Percentiles rank a stretch among this genome's conserved stretches.
Conservation (phyloP, 139 green algal genomes). For the Asterochloris sp. region DNA sequence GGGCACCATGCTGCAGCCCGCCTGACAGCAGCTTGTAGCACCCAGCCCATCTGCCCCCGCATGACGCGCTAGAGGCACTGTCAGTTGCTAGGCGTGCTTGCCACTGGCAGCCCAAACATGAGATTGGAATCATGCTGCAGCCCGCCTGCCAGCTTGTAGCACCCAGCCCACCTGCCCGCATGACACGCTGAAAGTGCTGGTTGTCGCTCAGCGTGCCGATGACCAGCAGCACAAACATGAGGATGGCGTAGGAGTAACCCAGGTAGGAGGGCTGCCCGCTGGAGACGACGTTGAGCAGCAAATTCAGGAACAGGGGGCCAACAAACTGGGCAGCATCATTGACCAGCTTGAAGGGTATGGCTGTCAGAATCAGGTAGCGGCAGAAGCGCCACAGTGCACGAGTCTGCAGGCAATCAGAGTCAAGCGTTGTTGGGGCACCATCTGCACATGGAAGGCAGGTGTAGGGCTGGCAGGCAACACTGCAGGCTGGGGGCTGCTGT, state of each 20-base stretch:
- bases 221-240: constrained; percentile 36
- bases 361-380: constrained; percentile 32
- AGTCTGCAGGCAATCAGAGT: constrained; percentile 4
- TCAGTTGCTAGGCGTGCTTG: too few species aligned
- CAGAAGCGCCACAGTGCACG: constrained; percentile 13
- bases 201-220: constrained; percentile 49
- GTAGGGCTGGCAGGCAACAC: too few species aligned
- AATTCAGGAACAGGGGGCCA: constrained; percentile 57
- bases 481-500: too few species aligned
- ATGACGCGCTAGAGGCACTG: too few species aligned
- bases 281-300: constrained; percentile 47
- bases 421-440: background rate
- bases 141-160: too few species aligned
- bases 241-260: constrained; percentile 16
- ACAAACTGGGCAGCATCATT: constrained; percentile 49
- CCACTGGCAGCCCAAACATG: too few species aligned
- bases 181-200: constrained; percentile 58
- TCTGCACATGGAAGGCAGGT: too few species aligned
- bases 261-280: background rate
- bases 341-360: constrained; percentile 51
- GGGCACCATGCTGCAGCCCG: too few species aligned
- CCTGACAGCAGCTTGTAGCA: too few species aligned
- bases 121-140: too few species aligned
- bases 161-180: constrained; percentile 30
- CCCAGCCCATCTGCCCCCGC: constrained; percentile 6